Evolutionary conservation across 1,284 basidiomycete genomes (phyloP).

Genomic region (Cutaneotrichosporon cyanovorans): DNA sequence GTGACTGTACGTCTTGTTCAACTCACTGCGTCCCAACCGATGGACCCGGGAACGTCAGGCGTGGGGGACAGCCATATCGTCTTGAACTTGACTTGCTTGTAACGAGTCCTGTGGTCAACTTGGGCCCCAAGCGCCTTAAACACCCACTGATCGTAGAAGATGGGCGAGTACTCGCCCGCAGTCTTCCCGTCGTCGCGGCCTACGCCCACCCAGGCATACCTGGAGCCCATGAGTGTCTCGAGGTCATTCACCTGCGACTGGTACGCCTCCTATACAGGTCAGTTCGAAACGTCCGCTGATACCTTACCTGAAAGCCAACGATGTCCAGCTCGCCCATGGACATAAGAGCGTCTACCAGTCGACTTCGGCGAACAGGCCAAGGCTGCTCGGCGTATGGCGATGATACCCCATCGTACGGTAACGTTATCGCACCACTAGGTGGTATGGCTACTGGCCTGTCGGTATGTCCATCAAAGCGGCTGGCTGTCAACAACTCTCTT

Average conservation of each 20-base stretch:
- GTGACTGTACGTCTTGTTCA: background rate
- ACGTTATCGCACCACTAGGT: slow-evolving; percentile 18
- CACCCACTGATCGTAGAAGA: slow-evolving; percentile 55
- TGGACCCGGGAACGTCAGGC: slow-evolving; percentile 32
- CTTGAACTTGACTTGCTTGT: slow-evolving; percentile 20
- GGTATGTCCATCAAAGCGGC: slow-evolving; percentile 28
- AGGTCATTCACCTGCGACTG: slow-evolving; percentile 57
- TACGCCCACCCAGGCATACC: slow-evolving; percentile 56
- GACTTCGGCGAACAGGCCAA: slow-evolving; percentile 36
- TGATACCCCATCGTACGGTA: background rate
- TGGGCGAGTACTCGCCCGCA: slow-evolving; percentile 58
- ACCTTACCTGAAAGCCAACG: slow-evolving; percentile 45
- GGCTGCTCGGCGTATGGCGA: slow-evolving; percentile 27
- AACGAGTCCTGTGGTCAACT: slow-evolving; percentile 5
- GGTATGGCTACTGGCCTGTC: slow-evolving; percentile 30
- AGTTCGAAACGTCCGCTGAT: background rate
- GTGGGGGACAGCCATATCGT: slow-evolving; percentile 40
- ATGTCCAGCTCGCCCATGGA: slow-evolving; percentile 31
- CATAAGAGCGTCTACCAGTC: slow-evolving; percentile 33
- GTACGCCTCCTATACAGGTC: slow-evolving; percentile 51
- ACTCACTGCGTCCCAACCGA: slow-evolving; percentile 45
- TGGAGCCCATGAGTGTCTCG: slow-evolving; percentile 51
- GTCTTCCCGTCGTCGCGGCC: slow-evolving; percentile 56
- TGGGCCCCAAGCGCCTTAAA: background rate
- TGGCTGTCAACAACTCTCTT: background rate